Evolutionary conservation across 768 basidiomycete species (phyloP).

Genomic region (Hortiboletus flavorubellus): DNA sequence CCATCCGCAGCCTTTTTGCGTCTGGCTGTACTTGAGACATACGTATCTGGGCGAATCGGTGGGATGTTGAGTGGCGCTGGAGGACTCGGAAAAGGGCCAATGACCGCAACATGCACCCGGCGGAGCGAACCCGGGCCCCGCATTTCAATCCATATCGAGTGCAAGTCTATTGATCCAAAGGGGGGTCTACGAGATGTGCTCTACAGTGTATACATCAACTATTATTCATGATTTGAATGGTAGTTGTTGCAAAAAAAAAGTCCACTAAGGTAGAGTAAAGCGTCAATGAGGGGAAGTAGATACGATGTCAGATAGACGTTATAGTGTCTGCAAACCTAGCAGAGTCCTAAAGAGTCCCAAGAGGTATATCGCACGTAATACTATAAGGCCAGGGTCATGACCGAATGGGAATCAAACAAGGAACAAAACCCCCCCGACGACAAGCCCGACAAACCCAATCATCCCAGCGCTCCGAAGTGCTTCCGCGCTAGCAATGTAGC

Average conservation of each 20-base stretch:
- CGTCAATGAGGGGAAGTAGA: slow-evolving; percentile 26
- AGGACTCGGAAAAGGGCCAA: background rate
- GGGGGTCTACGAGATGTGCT: slow-evolving; percentile 19
- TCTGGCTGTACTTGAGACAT: slow-evolving; percentile 29
- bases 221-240: slow-evolving; percentile 16
- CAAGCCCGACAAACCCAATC: slow-evolving; percentile 43
- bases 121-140: background rate
- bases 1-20: slow-evolving; percentile 44
- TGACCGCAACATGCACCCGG: background rate
- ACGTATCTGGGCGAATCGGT: background rate
- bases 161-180: background rate
- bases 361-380: slow-evolving; percentile 15
- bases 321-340: slow-evolving; percentile 16
- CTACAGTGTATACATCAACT: slow-evolving; percentile 22
- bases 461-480: slow-evolving; percentile 45
- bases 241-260: slow-evolving; percentile 13
- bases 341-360: slow-evolving; percentile 19
- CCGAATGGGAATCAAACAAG: slow-evolving; percentile 34
- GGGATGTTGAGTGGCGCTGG: background rate
- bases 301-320: slow-evolving; percentile 19
- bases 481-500: slow-evolving; percentile 57
- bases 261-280: slow-evolving; percentile 25
- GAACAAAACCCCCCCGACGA: slow-evolving; percentile 48
- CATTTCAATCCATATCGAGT: background rate
- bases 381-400: background rate